These are phyloP conservation scores for Keithomyces neogunnii DNA, from an alignment of 2,329 filamentous ascomycete species.

Conservation along the genomic window DNA sequence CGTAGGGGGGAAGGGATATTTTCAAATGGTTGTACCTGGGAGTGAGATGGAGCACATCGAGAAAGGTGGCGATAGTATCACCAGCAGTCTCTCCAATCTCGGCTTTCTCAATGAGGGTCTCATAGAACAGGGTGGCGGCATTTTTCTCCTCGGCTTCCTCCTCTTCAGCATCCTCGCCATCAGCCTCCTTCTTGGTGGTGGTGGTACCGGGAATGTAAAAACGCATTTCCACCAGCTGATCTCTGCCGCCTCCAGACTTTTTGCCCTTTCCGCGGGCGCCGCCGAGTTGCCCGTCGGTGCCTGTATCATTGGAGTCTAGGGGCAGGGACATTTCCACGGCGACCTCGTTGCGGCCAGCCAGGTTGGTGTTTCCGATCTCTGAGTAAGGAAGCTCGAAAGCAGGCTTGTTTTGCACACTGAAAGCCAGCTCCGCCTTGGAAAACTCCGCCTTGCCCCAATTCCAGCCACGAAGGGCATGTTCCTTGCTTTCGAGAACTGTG, in stretches of 20 bases:
- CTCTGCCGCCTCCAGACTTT: constrained; percentile 80
- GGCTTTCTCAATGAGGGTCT: constrained; percentile 95
- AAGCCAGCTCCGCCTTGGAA: constrained; percentile 85
- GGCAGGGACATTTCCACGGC: constrained; percentile 86
- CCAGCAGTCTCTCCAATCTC: constrained; percentile 99
- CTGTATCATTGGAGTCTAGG: constrained; percentile 60
- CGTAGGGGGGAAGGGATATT: constrained; percentile 8
- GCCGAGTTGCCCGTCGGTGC: constrained; percentile 64
- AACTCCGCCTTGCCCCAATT: constrained; percentile 99
- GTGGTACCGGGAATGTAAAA: constrained; percentile 95
- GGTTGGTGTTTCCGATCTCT: constrained; percentile 94
- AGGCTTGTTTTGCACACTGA: constrained; percentile 94
- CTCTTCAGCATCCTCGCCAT: constrained; percentile 57
- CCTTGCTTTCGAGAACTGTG: constrained; percentile 81
- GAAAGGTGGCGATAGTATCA: constrained; percentile 94
- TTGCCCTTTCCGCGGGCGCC: constrained; percentile 71
- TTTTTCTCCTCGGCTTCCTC: constrained; percentile 68
- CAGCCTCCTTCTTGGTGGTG: constrained; percentile 60
- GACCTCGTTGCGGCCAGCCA: constrained; percentile 96
- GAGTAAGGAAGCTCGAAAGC: constrained; percentile 96
- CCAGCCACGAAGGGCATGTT: constrained; percentile 93
- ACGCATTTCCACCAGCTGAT: constrained; percentile 96
- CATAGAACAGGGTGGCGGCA: constrained; percentile 94
- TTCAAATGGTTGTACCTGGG: constrained; percentile 52
- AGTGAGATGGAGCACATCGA: constrained; percentile 93